Evolutionary conservation across 2,329 filamentous ascomycete species (phyloP), one percentile per base, ranked within the genome.

Genomic region (Xylogone sp.): DNA sequence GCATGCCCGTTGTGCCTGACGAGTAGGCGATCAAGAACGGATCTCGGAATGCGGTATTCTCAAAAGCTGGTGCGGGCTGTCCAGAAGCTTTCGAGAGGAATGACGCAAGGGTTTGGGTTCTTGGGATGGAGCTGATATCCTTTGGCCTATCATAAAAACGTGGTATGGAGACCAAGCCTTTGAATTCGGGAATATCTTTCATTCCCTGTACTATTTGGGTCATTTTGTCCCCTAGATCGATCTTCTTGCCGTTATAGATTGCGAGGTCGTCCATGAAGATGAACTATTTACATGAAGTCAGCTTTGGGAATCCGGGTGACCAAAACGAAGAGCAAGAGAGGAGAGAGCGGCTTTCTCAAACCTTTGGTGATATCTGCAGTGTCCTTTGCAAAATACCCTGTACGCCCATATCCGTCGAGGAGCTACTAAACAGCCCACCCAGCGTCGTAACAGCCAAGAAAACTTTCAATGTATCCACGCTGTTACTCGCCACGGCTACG

Each of bases 241-340:
- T 74, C 1, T 74, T 81, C 67, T 88, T 89, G 44, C 88, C 88
- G 59, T 93, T 93, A 60, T 95, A 95, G 2, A 93, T 70, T 0
- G 89, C 80, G 34, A 77, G 83, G 60, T 94, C 90, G 60, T 96
- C 90, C 62, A 93, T 84, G 64, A 95, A 94, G n/a, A 96, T 75
- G 64, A 82, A 88, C 68, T 80, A 34, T 4, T 3, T 7, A 2
- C 1, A 43, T 59, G 39, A 59, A 56, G 20, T 44, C 5, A 18
- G 20, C 29, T 18, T 18, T n/a, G n/a, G n/a, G n/a, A n/a, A n/a
- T n/a, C n/a, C n/a, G n/a, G n/a, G n/a, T n/a, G n/a, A n/a, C n/a
- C n/a, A n/a, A n/a, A n/a, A n/a, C n/a, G n/a, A 39, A 13, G 42
- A 24, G 4, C 27, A 2, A 39, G 5, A 20, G 7, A 24, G 4